Evolutionary conservation across 2,329 filamentous ascomycete species (phyloP), one percentile per base, ranked within the genome.

Genomic region (Clarireedia monteithiana): DNA sequence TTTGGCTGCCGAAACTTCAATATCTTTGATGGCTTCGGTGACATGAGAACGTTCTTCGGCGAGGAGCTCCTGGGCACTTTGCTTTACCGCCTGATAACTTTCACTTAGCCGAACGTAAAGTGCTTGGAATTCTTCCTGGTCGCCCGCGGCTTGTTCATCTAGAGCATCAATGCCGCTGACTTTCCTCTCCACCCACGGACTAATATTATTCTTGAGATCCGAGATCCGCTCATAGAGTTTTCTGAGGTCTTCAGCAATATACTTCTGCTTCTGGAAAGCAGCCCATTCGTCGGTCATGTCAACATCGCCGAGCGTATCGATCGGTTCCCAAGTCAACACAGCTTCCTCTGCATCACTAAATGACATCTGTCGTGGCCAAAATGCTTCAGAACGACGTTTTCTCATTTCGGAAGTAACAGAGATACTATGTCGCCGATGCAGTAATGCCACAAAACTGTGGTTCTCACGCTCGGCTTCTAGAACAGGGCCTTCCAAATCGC

Each of bases 1-100:
- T 71, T 91, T 91, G 20, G 90, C 89, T 2, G 86, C 83, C 40
- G 95, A 75, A 23, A 86, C 81, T 68, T 95, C 91, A 14, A 96
- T 77, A 60, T 94, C 88, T 69, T 86, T 86, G 59, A 91, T 76
- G 15, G 80, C 79, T 67, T 94, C 89, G 4, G 80, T 81, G 39
- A 95, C 74, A 52, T 80, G 77, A 23, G 78, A 77, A 42, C 85
- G 81, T 71, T 95, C 88, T 48, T 85, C 82, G 0, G 78, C 77
- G 9, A 96, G 72, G 15, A 90, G 73, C 57, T 88, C 85, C 36
- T 85, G 81, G 1, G 85, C 85, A 57, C 79, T 78, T 56, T 86
- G 79, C 59, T 84, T 82, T 15, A 91, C 76, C 15, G 77, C 77
- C 61, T 87, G 81, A 63, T 88, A 89, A 15, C 82, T 80, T 45